Evolutionary conservation across 306 rosid species (phyloP), one percentile per base, ranked within the genome.

Genomic region (Lagenaria siceraria): DNA sequence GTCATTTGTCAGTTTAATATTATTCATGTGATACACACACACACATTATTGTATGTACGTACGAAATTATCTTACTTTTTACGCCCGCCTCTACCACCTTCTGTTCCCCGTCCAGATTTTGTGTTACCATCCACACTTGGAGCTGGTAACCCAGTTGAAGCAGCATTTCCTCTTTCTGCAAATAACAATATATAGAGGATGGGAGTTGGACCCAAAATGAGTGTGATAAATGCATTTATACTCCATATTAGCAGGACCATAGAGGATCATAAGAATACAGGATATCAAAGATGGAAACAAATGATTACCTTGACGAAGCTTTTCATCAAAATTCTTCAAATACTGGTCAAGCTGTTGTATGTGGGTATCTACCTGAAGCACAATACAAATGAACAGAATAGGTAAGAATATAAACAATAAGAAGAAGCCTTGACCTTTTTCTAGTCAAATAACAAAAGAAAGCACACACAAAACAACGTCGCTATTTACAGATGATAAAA

Each of bases 281-380:
- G 24, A 36, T 12, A 49, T 66, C 10, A 66, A 59, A 78, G 64
- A 43, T 40, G 56, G 51, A 75, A 76, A 62, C 52, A 79, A 77
- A 80, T 68, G 43, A 80, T 63, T 90, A 94, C 97, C 96, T 22
- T 90, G 97, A 33, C 93, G 90, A 78, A 89, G 87, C 74, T 92
- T 91, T 82, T 90, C 98, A 70, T 88, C 97, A 82, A 89, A 85
- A 78, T 82, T 95, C 82, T 88, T 95, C 89, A 92, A 90, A 86
- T 90, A 90, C 56, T 92, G 96, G 85, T 95, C 98, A 84, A 95
- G 98, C 76, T 95, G 97, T 66, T 92, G 97, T 76, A 92, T 88
- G 78, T 95, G 96, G 13, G 97, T 88, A 84, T 92, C 98, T 40
- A 95, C 97, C 96, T 92, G 88, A 84, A 81, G 79, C 76, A 83